A percentile compares a stretch with the other conserved stretches of the same genome.
Conservation (phyloP, 2,329 filamentous ascomycete species). For the Aspergillus japonicus region DNA sequence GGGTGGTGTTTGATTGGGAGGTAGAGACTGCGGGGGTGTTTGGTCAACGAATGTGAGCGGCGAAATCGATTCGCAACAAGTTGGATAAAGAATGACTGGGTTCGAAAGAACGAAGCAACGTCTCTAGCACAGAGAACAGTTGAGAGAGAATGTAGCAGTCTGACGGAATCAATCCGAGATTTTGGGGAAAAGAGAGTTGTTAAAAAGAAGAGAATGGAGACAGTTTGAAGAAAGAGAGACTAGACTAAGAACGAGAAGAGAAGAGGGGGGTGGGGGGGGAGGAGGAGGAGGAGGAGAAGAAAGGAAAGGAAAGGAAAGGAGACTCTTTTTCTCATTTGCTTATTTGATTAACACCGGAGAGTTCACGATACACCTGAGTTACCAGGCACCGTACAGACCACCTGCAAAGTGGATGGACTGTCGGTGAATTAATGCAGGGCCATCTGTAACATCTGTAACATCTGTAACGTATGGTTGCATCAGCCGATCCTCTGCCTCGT, state of each 20-base stretch:
- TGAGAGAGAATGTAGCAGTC: slow-evolving; percentile 10
- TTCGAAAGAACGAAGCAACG: slow-evolving; percentile 11
- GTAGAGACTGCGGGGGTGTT: slow-evolving; percentile 10
- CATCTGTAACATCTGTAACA: no score
- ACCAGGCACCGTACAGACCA: slow-evolving; percentile 3
- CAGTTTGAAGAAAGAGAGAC: slow-evolving; percentile 8
- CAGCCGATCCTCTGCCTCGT: not conserved
- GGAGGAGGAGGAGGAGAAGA: no score
- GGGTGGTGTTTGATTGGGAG: not conserved
- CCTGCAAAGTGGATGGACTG: not conserved
- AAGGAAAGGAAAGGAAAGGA: slow-evolving; percentile 16
- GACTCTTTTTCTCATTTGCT: no score
- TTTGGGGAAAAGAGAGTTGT: slow-evolving; percentile 1
- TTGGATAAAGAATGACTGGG: slow-evolving; percentile 19
- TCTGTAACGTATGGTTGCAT: not conserved
- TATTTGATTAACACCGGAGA: not conserved
- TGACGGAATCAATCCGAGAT: slow-evolving; percentile 1
- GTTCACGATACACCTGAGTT: not conserved
- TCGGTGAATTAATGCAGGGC: no score
- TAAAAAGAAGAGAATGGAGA: slow-evolving; percentile 3
- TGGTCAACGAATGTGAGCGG: slow-evolving; percentile 20
- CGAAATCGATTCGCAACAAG: slow-evolving; percentile 40
- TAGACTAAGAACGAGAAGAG: slow-evolving; percentile 1
- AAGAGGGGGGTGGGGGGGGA: slow-evolving; percentile 13
- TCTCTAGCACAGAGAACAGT: slow-evolving; percentile 7